Conservation (phyloP, 1,284 basidiomycete species). For the Ganoderma sp. region DNA sequence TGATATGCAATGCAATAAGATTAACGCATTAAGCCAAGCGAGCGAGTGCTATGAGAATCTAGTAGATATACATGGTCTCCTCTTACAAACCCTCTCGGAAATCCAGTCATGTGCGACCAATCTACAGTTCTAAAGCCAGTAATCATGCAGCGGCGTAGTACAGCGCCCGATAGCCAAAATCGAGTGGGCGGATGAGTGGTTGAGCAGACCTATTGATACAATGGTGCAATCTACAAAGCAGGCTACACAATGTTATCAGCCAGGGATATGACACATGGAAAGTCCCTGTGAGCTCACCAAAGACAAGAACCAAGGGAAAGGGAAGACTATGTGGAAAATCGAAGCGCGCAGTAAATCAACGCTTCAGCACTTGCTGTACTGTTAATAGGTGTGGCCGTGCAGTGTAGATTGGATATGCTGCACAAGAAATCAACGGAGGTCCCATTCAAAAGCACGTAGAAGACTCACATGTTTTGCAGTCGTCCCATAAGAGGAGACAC, state of each 20-base stretch:
- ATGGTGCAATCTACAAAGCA: not conserved
- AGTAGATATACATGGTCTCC: constrained; percentile 2
- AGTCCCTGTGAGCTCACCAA: constrained; percentile 6
- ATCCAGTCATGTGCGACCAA: not conserved
- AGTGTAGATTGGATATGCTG: constrained; percentile 21
- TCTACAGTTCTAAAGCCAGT: constrained; percentile 14
- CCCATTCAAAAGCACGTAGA: not conserved
- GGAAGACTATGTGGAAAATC: not conserved
- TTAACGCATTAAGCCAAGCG: constrained; percentile 3
- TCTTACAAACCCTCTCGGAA: not conserved
- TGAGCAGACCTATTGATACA: constrained; percentile 16
- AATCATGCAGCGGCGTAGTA: not conserved
- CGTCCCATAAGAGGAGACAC: constrained; percentile 37
- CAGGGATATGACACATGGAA: not conserved
- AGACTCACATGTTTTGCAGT: constrained; percentile 36
- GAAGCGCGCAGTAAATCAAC: constrained; percentile 1
- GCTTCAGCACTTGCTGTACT: constrained; percentile 25
- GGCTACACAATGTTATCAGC: not conserved
- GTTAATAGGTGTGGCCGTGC: constrained; percentile 23
- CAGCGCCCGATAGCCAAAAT: constrained; percentile 3
- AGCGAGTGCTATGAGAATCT: constrained; percentile 5
- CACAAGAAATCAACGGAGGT: constrained; percentile 8
- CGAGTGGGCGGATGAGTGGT: not conserved
- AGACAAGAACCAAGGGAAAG: not conserved
- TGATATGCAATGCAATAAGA: constrained; percentile 1